These are phyloP conservation scores for Chernovozyma aurita DNA, from an alignment of 1,139 yeast genomes.

Conservation along the genomic window DNA sequence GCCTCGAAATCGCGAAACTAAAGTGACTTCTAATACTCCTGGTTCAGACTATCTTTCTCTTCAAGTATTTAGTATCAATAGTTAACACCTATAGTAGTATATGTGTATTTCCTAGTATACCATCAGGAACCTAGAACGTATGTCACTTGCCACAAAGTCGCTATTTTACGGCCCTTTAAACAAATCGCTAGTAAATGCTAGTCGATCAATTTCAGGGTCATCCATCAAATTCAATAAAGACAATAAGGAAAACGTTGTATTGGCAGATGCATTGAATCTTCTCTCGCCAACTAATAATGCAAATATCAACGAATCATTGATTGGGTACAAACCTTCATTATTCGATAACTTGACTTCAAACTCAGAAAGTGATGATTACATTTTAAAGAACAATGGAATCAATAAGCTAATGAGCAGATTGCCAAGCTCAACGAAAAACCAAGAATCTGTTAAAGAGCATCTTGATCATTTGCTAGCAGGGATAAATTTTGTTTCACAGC, in stretches of 20 bases:
- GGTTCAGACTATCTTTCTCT: too few species aligned
- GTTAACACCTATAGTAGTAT: too few species aligned
- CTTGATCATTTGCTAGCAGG: constrained; percentile 9
- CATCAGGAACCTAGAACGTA: too few species aligned
- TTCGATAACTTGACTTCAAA: constrained; percentile 21
- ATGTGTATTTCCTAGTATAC: too few species aligned
- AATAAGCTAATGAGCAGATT: not conserved
- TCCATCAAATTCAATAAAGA: not conserved
- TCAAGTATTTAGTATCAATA: too few species aligned
- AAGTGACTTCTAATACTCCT: too few species aligned
- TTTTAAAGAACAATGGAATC: not conserved
- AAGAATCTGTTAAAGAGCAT: constrained; percentile 6
- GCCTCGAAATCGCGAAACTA: too few species aligned
- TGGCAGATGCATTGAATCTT: constrained; percentile 40
- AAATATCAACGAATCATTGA: constrained; percentile 7
- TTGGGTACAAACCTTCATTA: constrained; percentile 32
- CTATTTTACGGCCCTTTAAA: too few species aligned
- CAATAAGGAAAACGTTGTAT: constrained; percentile 18
- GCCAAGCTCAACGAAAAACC: not conserved
- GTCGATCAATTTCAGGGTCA: not conserved
- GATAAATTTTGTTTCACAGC: constrained; percentile 7
- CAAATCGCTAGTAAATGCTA: not conserved
- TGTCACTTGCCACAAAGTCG: too few species aligned
- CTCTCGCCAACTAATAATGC: constrained; percentile 20
- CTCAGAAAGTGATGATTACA: constrained; percentile 1